Conservation (phyloP, 768 basidiomycete species). For the Leccinum ochraceum region DNA sequence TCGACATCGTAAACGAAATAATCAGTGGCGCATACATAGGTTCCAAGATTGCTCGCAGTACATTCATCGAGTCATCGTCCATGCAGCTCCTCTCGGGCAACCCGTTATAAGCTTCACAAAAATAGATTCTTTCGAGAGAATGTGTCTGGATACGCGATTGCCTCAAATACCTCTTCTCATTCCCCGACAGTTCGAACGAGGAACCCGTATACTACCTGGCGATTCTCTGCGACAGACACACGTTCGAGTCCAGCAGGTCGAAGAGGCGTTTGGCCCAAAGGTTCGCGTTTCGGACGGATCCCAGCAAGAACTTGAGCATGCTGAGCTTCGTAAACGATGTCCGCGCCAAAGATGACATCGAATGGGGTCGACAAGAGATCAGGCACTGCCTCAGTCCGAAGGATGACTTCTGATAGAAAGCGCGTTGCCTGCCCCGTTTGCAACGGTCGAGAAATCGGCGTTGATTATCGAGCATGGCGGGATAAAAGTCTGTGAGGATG, state of each 20-base stretch:
- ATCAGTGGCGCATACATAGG: not conserved
- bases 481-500: conserved; percentile 29
- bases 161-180: conserved; percentile 39
- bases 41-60: not conserved
- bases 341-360: conserved; percentile 48
- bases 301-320: conserved; percentile 35
- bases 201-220: conserved; percentile 57
- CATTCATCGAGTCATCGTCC: conserved; percentile 29
- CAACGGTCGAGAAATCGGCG: conserved; percentile 31
- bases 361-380: conserved; percentile 38
- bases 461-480: conserved; percentile 46
- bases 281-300: not conserved
- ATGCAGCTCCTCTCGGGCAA: conserved; percentile 29
- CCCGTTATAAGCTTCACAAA: conserved; percentile 43
- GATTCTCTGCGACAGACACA: conserved; percentile 69
- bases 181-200: conserved; percentile 10
- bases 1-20: not conserved
- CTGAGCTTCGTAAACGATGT: conserved; percentile 52
- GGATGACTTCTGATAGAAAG: conserved; percentile 27
- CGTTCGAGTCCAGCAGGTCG: conserved; percentile 56
- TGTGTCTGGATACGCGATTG: conserved; percentile 43
- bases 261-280: conserved; percentile 47
- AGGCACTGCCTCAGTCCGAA: conserved; percentile 35
- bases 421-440: not conserved
- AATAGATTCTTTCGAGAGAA: conserved; percentile 47